Percentiles rank a stretch among this genome's conserved stretches.
phyloP scores from a whole-genome alignment of 2,329 filamentous ascomycete genomes.

The Verticillium longisporum region DNA sequence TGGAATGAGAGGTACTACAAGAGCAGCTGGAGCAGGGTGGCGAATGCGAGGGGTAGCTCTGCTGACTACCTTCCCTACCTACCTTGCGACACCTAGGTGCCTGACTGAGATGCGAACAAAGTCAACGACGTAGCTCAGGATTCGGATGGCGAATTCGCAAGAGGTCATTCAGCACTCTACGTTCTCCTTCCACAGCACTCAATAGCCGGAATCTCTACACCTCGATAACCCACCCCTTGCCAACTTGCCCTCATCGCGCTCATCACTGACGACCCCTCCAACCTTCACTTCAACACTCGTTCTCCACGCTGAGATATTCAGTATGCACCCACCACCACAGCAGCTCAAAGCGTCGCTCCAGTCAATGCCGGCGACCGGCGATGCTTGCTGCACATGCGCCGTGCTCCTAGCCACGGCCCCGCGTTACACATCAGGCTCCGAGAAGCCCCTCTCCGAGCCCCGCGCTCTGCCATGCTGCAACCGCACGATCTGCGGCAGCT shows the following conservation, averaged over 20 bases:
- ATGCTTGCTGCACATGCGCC: slow-evolving; percentile 65
- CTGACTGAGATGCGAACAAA: background rate
- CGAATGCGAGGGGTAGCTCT: background rate
- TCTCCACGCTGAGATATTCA: too few species aligned
- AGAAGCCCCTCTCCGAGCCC: slow-evolving; percentile 54
- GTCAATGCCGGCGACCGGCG: slow-evolving; percentile 4
- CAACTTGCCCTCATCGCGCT: too few species aligned
- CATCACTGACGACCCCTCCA: too few species aligned
- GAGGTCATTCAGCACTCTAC: background rate
- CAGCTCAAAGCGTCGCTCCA: background rate
- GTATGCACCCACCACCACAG: background rate
- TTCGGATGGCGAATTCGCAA: background rate
- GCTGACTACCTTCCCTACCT: background rate
- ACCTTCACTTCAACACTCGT: too few species aligned
- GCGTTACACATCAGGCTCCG: slow-evolving; percentile 43
- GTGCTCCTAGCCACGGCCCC: slow-evolving; percentile 49
- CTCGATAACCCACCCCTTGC: background rate
- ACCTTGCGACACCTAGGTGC: background rate
- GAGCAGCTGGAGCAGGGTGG: background rate
- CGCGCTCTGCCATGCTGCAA: slow-evolving; percentile 62
- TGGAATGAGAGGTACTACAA: too few species aligned
- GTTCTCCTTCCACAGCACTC: too few species aligned
- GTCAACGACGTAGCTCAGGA: background rate
- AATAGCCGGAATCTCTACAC: background rate
- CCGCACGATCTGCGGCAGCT: slow-evolving; percentile 64